Percentiles rank a stretch among this genome's conserved stretches.
phyloP scores from a whole-genome alignment of 2,329 filamentous ascomycete species.

The Cladophialophora exuberans region DNA sequence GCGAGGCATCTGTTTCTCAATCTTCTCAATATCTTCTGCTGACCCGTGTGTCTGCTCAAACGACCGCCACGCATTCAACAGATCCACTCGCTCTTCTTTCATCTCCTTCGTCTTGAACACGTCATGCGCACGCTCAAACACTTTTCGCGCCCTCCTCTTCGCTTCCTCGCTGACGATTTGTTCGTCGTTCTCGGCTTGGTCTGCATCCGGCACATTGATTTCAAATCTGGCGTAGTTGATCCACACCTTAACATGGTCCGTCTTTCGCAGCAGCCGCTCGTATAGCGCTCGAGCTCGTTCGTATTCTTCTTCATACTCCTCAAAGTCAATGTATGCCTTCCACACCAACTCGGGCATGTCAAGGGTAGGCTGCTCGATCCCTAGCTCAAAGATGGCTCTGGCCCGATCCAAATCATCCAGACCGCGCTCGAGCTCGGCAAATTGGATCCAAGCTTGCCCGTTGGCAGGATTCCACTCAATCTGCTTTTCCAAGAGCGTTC shows the following conservation, averaged over 20 bases:
- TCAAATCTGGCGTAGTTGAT: conserved; percentile 98
- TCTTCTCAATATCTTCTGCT: conserved; percentile 73
- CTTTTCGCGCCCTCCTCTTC: conserved; percentile 75
- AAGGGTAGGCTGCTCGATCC: conserved; percentile 76
- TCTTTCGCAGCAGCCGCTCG: conserved; percentile 88
- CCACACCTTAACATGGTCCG: conserved; percentile 99
- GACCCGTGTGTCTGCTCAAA: conserved; percentile 88
- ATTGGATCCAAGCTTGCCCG: conserved; percentile 93
- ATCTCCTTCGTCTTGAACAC: conserved; percentile 86
- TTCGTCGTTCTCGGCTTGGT: conserved; percentile 66
- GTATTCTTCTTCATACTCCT: conserved; percentile 93
- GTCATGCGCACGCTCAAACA: conserved; percentile 85
- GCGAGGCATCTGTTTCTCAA: conserved; percentile 92
- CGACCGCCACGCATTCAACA: conserved; percentile 88
- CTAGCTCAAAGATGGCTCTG: conserved; percentile 89
- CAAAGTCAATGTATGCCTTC: conserved; percentile 99
- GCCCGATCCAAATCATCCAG: conserved; percentile 87
- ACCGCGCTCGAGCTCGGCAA: conserved; percentile 88
- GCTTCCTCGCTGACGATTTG: conserved; percentile 75
- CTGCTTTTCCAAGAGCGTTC: conserved; percentile 91
- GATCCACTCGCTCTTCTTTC: conserved; percentile 88
- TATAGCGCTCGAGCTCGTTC: conserved; percentile 80
- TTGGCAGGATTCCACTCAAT: conserved; percentile 90
- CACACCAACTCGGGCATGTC: conserved; percentile 98
- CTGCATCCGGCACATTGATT: conserved; percentile 82